Percentiles rank a stretch among this genome's conserved stretches.
These are phyloP conservation scores for Nosema muscidifuracis DNA, from an alignment of 371 early-diverging fungal genomes.

Conservation along the genomic window DNA sequence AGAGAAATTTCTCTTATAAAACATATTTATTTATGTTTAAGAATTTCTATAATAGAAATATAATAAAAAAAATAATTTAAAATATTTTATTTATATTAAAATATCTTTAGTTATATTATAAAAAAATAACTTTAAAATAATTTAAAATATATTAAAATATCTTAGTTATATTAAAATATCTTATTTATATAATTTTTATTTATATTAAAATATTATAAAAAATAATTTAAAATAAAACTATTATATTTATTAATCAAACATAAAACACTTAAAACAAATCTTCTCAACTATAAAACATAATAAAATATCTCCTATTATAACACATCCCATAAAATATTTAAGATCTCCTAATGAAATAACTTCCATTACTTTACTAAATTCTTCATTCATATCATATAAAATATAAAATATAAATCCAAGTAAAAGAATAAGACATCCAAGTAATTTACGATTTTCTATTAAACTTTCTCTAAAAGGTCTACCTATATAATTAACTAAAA, in stretches of 20 bases:
- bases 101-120: too few relatives aligned
- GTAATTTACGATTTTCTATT: conserved; percentile 81
- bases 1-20: too few relatives aligned
- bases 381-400: conserved; percentile 33
- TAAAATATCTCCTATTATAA: conserved; percentile 41
- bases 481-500: conserved; percentile 93
- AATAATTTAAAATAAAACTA: too few relatives aligned
- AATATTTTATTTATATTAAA: too few relatives aligned
- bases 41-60: too few relatives aligned
- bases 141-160: too few relatives aligned
- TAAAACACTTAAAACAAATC: conserved; percentile 43
- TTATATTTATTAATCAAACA: conserved; percentile 18
- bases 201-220: too few relatives aligned
- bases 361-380: conserved; percentile 47
- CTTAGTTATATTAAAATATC: too few relatives aligned
- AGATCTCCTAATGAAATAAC: conserved; percentile 44
- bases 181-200: too few relatives aligned
- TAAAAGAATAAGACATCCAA: conserved; percentile 75
- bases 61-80: too few relatives aligned
- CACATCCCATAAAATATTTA: conserved; percentile 20
- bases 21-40: too few relatives aligned
- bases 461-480: conserved; percentile 94
- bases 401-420: conserved; percentile 67
- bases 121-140: too few relatives aligned
- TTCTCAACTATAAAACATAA: conserved; percentile 50